A percentile compares a stretch with the other conserved stretches of the same genome.
Evolutionary conservation across 345 rosid genomes (phyloP).

Genomic region (Salix caprea): DNA sequence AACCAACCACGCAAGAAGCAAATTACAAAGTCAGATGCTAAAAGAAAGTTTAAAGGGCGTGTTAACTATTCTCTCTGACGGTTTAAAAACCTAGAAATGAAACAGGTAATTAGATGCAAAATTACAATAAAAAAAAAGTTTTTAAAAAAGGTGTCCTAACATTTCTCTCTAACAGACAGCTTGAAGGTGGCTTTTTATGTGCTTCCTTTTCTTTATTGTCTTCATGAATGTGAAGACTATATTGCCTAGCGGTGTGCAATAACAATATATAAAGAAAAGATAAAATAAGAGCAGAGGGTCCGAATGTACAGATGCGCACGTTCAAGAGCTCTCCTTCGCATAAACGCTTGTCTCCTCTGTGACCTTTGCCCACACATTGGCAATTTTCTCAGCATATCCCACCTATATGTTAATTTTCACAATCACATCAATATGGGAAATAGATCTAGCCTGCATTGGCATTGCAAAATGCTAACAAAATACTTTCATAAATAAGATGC

Average conservation of each 20-base stretch:
- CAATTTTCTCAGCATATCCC: constrained; percentile 92
- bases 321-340: constrained; percentile 43
- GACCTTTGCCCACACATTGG: constrained; percentile 81
- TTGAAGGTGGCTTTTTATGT: neutral
- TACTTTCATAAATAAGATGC: too few relatives aligned
- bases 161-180: constrained; percentile 3
- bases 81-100: neutral
- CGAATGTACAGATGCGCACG: constrained; percentile 38
- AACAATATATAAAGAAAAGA: constrained; percentile 3
- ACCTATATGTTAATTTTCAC: constrained; percentile 40
- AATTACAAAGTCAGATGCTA: too few relatives aligned
- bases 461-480: too few relatives aligned
- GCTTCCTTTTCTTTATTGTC: constrained; percentile 12
- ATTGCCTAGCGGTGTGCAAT: constrained; percentile 6
- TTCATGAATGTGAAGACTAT: neutral
- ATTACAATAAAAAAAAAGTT: neutral
- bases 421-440: neutral
- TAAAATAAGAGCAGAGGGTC: constrained; percentile 12
- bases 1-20: too few relatives aligned
- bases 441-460: too few relatives aligned
- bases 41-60: too few relatives aligned
- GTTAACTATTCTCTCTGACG: too few relatives aligned
- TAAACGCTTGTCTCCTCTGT: constrained; percentile 84
- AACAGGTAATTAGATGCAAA: neutral
- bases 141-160: neutral